Evolutionary conservation across 1,139 yeast species (phyloP).

Genomic region (Suhomyces kunorum): DNA sequence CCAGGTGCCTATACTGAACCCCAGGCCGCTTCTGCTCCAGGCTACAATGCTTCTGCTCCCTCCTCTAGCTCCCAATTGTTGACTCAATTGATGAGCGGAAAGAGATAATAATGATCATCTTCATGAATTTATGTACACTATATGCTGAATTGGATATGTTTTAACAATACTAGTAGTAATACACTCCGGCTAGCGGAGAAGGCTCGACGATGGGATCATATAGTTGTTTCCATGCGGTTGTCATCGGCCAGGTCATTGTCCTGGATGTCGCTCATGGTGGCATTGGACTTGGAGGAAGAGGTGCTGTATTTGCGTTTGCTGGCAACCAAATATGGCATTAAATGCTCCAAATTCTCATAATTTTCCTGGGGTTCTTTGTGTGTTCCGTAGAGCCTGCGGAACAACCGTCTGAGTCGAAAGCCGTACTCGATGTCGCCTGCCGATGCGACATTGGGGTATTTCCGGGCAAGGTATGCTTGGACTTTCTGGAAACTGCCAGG

Average conservation of each 20-base stretch:
- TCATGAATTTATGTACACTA: conserved; percentile 3
- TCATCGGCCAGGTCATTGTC: neutral
- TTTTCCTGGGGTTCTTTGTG: conserved; percentile 21
- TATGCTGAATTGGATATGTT: conserved; percentile 4
- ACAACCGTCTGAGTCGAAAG: conserved; percentile 19
- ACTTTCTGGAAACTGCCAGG: conserved; percentile 8
- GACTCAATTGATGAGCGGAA: conserved; percentile 71
- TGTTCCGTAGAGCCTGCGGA: conserved; percentile 19
- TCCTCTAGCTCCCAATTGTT: conserved; percentile 63
- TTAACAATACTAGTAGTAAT: neutral
- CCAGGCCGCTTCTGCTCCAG: conserved; percentile 16
- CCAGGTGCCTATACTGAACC: conserved; percentile 13
- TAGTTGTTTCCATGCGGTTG: conserved; percentile 2
- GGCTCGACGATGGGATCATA: neutral
- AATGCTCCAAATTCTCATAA: conserved; percentile 13
- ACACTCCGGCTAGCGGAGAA: conserved; percentile 1
- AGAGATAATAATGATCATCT: conserved; percentile 34
- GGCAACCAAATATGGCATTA: conserved; percentile 6
- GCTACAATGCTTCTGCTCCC: conserved; percentile 23
- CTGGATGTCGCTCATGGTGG: conserved; percentile 1
- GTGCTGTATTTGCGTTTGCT: neutral
- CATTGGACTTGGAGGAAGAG: neutral
- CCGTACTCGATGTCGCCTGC: conserved; percentile 20
- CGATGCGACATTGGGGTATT: conserved; percentile 5
- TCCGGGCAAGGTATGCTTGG: conserved; percentile 4